A percentile compares a stretch with the other conserved stretches of the same genome.
Evolutionary conservation across 768 basidiomycete species (phyloP).

Genomic region (Macrolepiota fuliginosa): DNA sequence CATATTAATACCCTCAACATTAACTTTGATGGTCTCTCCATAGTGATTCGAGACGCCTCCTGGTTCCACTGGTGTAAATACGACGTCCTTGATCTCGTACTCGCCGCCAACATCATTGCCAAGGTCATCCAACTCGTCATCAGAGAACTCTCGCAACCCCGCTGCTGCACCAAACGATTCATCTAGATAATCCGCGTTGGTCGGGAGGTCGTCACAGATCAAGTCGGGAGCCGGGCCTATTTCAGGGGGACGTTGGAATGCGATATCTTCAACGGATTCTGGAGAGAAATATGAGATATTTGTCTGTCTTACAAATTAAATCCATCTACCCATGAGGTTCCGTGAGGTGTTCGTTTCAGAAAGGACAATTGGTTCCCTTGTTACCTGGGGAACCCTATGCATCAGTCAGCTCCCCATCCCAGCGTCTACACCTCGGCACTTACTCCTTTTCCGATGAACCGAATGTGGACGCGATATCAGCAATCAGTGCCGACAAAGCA

Average conservation of each 20-base stretch:
- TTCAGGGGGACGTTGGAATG: conserved; percentile 74
- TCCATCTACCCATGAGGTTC: conserved; percentile 36
- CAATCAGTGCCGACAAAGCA: conserved; percentile 53
- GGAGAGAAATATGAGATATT: not conserved
- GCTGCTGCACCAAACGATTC: conserved; percentile 77
- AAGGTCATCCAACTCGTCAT: conserved; percentile 74
- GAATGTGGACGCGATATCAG: conserved; percentile 47
- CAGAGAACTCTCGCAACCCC: conserved; percentile 68
- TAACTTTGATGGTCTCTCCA: conserved; percentile 84
- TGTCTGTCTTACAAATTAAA: not conserved
- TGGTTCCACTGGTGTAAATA: conserved; percentile 26
- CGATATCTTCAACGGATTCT: conserved; percentile 82
- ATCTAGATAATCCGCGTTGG: conserved; percentile 85
- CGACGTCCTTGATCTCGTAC: conserved; percentile 20
- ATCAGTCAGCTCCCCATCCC: not conserved
- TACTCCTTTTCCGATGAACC: conserved; percentile 30
- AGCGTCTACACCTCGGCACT: conserved; percentile 3
- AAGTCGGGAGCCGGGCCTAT: conserved; percentile 82
- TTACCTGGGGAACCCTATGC: conserved; percentile 24
- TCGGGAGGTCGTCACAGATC: conserved; percentile 89
- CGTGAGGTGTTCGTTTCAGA: conserved; percentile 15
- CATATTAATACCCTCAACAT: conserved; percentile 57
- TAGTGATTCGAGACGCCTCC: conserved; percentile 60
- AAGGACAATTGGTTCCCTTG: conserved; percentile 25
- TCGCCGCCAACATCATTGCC: conserved; percentile 33